Base-by-base conservation (phyloP, 805 yeast genomes). In the Ogataea paradorogensis region DNA sequence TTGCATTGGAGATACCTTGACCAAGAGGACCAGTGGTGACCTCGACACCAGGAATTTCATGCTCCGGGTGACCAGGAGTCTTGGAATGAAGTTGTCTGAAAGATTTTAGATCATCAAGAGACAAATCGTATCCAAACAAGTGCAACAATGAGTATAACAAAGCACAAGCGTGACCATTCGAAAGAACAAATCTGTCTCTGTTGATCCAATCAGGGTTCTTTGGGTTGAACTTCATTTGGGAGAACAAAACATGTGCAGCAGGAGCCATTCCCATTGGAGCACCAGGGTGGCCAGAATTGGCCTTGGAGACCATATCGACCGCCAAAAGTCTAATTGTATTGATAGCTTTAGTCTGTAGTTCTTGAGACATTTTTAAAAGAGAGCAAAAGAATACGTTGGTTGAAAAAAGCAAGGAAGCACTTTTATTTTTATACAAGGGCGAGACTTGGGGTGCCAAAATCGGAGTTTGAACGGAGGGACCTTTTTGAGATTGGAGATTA, bases 21-120 rank as follows among this genome's bases (percentile, higher is more conserved):
- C 99, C 99, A 59, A 91, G 79, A 43, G 99, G 98, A 67, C 99
- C 99, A 47, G 98, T 91, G 66, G 98, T 89, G 59, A 90, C 95
- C 66, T 91, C 99, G 45, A 89, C 80, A 65, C 98, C 98, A 38
- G 93, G 89, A 46, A 84, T 76, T 61, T 85, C 95, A 47, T 70
- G 14, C 73, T 91, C 99, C 42, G 99, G 99, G 72, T 91, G 99
- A 55, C 99, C 99, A 35, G 99, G 98, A 46, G 95, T 84, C 70
- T 81, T 84, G 50, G 98, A 89, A 62, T 76, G 74, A 59, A 90
- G 68, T 69, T 86, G 95, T 76, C 98, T 84, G 73, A 93, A 93
- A 48, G 74, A 67, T 74, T 89, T 83, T 67, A 91, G 75, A 68
- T 91, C 98, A 32, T 88, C 95, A 51, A 91, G 65, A 42, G 86